These are phyloP conservation scores for Chlamydomonas reinhardtii DNA, from an alignment of 163 green algal species.

Conservation along the genomic window DNA sequence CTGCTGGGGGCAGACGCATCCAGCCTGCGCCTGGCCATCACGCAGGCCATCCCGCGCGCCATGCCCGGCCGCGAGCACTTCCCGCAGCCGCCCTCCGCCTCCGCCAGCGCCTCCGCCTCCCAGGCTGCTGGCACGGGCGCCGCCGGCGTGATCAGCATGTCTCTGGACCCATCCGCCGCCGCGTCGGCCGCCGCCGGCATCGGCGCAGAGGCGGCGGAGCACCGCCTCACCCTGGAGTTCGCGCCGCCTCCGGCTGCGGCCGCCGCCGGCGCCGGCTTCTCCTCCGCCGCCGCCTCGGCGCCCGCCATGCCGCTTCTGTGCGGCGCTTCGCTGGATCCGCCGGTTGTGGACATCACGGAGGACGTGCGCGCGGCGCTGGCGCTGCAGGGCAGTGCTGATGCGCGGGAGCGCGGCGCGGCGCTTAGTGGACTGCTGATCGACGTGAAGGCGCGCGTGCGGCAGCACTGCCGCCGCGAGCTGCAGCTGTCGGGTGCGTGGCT, in stretches of 20 bases:
- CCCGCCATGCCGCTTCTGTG: neutral
- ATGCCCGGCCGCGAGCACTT: slow-evolving; percentile 21
- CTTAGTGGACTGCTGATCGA: neutral
- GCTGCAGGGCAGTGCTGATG: neutral
- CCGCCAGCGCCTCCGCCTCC: neutral
- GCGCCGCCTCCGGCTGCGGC: too few species aligned
- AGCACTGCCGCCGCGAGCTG: slow-evolving; percentile 33
- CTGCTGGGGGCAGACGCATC: neutral
- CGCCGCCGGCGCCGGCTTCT: too few species aligned
- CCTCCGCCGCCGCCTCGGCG: too few species aligned
- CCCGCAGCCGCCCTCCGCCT: neutral
- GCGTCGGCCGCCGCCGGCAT: neutral
- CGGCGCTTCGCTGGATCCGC: slow-evolving; percentile 3
- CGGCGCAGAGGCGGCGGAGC: slow-evolving; percentile 5
- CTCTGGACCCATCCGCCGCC: neutral
- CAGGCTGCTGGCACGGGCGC: neutral
- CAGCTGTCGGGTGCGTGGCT: slow-evolving; percentile 24
- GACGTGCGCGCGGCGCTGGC: slow-evolving; percentile 8
- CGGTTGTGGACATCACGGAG: slow-evolving; percentile 19
- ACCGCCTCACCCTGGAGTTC: slow-evolving; percentile 19
- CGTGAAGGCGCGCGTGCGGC: slow-evolving; percentile 32
- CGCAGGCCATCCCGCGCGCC: slow-evolving; percentile 27
- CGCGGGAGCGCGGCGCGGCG: neutral
- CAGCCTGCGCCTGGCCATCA: slow-evolving; percentile 12
- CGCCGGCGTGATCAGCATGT: neutral